These are phyloP conservation scores for Lasiosphaeria hispida DNA, from an alignment of 495 filamentous ascomycete species.

Conservation along the genomic window DNA sequence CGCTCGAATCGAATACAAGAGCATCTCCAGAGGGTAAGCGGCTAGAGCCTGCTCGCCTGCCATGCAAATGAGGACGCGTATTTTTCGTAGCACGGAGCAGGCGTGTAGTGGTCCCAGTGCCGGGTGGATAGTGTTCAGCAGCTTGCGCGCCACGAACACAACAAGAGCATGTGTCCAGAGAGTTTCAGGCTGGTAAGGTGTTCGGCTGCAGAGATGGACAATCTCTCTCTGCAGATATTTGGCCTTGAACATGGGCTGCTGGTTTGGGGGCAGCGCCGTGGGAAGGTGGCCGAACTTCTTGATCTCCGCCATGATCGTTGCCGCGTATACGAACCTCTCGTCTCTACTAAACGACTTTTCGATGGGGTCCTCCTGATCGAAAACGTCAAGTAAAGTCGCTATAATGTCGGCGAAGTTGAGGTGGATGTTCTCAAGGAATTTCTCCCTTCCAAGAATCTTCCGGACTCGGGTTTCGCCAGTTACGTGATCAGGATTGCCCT, in stretches of 20 bases:
- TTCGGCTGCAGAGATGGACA: conserved; percentile 69
- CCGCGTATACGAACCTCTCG: conserved; percentile 54
- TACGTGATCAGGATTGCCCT: conserved; percentile 54
- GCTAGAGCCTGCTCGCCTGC: conserved; percentile 66
- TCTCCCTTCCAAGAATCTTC: conserved; percentile 63
- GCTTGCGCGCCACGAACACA: conserved; percentile 69
- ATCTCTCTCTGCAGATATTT: conserved; percentile 73
- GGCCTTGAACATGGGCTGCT: conserved; percentile 82
- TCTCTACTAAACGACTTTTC: conserved; percentile 71
- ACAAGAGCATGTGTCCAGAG: conserved; percentile 79
- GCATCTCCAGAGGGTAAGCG: conserved; percentile 90
- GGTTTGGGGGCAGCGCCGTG: conserved; percentile 62
- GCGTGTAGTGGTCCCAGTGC: conserved; percentile 83
- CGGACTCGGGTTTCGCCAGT: conserved; percentile 66
- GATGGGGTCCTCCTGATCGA: conserved; percentile 63
- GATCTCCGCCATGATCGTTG: conserved; percentile 64
- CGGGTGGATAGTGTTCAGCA: conserved; percentile 80
- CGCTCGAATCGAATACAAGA: conserved; percentile 73
- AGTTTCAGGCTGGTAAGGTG: conserved; percentile 56
- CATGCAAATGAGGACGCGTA: conserved; percentile 76
- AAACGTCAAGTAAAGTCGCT: conserved; percentile 71
- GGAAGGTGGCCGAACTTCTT: conserved; percentile 59
- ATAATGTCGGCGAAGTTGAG: conserved; percentile 74
- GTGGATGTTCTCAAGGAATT: conserved; percentile 58
- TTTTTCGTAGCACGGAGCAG: conserved; percentile 80